phyloP scores from a whole-genome alignment of 2,329 filamentous ascomycete species.

The Elsinoe necatrix region DNA sequence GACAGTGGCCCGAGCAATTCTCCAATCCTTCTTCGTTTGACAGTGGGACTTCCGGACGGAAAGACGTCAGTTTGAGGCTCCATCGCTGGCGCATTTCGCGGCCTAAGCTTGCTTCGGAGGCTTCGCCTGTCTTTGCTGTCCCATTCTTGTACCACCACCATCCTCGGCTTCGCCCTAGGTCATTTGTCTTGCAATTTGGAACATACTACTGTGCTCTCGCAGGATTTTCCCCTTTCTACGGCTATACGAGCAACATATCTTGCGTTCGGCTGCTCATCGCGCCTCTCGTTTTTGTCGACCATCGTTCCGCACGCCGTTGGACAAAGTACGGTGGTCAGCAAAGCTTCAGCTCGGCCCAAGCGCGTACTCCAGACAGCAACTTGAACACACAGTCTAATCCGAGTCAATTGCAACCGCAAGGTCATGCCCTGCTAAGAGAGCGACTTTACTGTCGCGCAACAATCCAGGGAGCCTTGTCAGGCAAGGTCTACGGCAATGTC shows the following conservation, averaged over 20 bases:
- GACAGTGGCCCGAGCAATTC: neutral
- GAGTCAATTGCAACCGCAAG: neutral
- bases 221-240: neutral
- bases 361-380: neutral
- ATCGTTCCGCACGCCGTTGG: neutral
- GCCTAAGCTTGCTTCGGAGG: constrained; percentile 1
- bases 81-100: neutral
- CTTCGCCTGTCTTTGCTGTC: constrained; percentile 10
- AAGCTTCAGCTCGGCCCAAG: neutral
- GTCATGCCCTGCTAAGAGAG: constrained; percentile 2
- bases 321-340: neutral
- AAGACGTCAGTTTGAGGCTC: constrained; percentile 11
- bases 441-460: constrained; percentile 3
- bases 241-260: neutral
- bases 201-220: neutral
- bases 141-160: neutral
- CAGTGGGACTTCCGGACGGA: neutral
- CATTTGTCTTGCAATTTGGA: constrained; percentile 4
- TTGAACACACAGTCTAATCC: neutral
- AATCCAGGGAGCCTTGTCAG: neutral
- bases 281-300: neutral
- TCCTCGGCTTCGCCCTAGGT: constrained; percentile 2
- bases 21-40: constrained; percentile 7
- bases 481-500: constrained; percentile 24
- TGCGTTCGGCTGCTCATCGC: neutral